Conservation (phyloP, 805 yeast genomes). For the Wickerhamiella kurtzmanii region DNA sequence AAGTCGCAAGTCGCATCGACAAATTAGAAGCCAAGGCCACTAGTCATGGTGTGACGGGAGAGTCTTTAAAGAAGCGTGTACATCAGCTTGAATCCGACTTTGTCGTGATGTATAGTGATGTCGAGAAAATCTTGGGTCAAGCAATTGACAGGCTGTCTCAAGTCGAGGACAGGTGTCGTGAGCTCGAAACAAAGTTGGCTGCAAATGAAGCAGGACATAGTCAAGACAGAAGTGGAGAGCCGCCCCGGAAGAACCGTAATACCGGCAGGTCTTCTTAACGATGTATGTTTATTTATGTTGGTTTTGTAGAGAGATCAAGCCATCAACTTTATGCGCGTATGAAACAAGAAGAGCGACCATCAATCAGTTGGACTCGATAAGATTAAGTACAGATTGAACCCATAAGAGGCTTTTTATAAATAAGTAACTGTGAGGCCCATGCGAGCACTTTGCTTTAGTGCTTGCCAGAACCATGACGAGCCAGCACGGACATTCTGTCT, state of each 20-base stretch:
- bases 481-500: conserved; percentile 4
- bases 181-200: background rate
- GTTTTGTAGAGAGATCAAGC: no score
- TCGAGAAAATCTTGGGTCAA: background rate
- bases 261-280: no score
- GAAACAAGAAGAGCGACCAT: no score
- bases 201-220: background rate
- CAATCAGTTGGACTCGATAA: no score
- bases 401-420: conserved; percentile 8
- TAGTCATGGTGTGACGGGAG: background rate
- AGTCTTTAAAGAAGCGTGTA: background rate
- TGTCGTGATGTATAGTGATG: background rate
- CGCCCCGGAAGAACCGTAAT: no score
- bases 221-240: no score
- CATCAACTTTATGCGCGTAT: no score
- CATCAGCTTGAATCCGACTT: background rate
- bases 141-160: background rate
- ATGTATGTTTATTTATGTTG: no score
- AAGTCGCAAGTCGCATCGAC: no score
- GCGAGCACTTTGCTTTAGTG: conserved; percentile 5
- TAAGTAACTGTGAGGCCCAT: conserved; percentile 16
- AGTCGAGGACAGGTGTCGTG: background rate
- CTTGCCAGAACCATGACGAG: conserved; percentile 10
- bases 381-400: no score
- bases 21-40: background rate